Base-by-base conservation (phyloP, 768 basidiomycete species). In the Amyloporia xantha region DNA sequence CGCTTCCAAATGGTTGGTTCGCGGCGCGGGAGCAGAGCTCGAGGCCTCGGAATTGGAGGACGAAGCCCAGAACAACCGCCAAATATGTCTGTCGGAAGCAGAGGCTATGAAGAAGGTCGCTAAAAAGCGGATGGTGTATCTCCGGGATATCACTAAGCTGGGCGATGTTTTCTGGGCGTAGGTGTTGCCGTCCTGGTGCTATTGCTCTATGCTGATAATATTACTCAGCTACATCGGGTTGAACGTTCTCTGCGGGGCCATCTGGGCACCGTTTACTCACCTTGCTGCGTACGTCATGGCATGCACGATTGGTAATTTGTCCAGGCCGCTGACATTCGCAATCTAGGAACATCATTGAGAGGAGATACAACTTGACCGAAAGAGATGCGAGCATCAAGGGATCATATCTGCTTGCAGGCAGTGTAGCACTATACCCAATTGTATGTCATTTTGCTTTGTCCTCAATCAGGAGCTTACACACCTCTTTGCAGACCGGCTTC, bases 131-230 rank as follows among this genome's bases (percentile, higher is more conserved):
- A 72, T 67, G 56, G 84, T 89, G 15, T 71, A 78, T 48, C 55
- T 87, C 28, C 66, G 68, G 36, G 76, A 86, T 51, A 73, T 89
- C 33, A 72, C 77, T 1, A 75, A 76, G 54, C 70, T 89, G 3
- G 87, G 87, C 3, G 87, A 88, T 60, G 70, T 84, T 10, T 87
- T 88, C 54, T 88, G 85, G 86, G 81, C 79, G 80, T 85, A 63
- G 68, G 81, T 66, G 3, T 11, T 5, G 11, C 20, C 39, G 49
- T 10, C 21, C 10, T 40, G 36, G 23, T 9, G 37, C 13, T 47
- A 23, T 2, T 11, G 21, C 17, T 21, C 25, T 25, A 19, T 44
- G 30, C 52, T 49, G 51, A 55, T 17, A 25, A 5, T 23, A 5
- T 46, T 23, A 23, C 5, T 4, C 54, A 86, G 84, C 13, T 89